Evolutionary conservation across 306 rosid genomes (phyloP).

Genomic region (Geum urbanum): DNA sequence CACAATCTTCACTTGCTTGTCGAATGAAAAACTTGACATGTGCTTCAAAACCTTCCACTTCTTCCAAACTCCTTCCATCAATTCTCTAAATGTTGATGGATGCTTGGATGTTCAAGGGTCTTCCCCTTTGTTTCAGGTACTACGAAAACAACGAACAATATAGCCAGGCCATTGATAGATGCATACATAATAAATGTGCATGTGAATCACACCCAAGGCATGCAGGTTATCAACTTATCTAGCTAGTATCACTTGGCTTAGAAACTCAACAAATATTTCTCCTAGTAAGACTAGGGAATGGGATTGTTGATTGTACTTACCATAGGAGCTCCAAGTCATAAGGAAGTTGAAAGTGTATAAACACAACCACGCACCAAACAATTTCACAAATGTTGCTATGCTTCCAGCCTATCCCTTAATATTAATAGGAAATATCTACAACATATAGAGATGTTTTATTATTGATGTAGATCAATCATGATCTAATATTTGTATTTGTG

Average conservation of each 20-base stretch:
- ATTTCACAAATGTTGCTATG: conserved; percentile 74
- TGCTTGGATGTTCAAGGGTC: conserved; percentile 86
- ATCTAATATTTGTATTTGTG: too few species aligned
- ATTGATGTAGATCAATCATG: too few species aligned
- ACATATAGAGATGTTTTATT: background rate
- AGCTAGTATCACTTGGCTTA: background rate
- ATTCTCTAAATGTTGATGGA: conserved; percentile 48
- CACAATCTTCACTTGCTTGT: too few species aligned
- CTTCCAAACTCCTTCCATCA: background rate
- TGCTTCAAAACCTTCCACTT: too few species aligned
- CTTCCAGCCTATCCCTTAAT: conserved; percentile 89
- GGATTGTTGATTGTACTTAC: conserved; percentile 31
- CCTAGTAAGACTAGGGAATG: conserved; percentile 8
- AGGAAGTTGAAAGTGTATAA: conserved; percentile 89
- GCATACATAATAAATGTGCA: conserved; percentile 80
- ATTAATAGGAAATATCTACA: conserved; percentile 82
- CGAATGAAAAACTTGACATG: too few species aligned
- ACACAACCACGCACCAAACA: conserved; percentile 91
- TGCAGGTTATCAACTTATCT: background rate
- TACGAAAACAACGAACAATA: conserved; percentile 49
- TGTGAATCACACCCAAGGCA: conserved; percentile 27
- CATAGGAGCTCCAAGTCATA: conserved; percentile 82
- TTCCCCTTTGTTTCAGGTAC: conserved; percentile 92
- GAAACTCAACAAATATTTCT: background rate
- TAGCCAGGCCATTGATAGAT: conserved; percentile 57